phyloP scores from a whole-genome alignment of 148 eudicot species.

The Chenopodium album region DNA sequence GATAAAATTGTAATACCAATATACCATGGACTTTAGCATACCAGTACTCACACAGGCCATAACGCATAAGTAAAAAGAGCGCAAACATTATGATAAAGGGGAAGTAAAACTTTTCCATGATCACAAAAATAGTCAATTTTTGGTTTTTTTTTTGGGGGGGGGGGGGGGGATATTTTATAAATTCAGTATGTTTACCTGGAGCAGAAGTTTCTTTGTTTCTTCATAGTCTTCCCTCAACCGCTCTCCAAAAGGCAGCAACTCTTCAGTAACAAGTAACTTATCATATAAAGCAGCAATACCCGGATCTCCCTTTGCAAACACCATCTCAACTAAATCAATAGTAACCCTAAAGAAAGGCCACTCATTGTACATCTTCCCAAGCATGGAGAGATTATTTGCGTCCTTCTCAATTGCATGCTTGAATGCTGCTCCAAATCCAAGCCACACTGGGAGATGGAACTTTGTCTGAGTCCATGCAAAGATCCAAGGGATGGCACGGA shows the following conservation, averaged over 20 bases:
- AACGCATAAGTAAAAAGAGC: neutral
- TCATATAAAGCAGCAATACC: slow-evolving; percentile 88
- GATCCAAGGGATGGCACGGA: slow-evolving; percentile 99
- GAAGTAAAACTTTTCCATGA: neutral
- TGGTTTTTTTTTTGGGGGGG: too few relatives aligned
- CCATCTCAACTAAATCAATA: slow-evolving; percentile 94
- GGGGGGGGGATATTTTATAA: neutral
- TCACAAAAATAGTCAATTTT: neutral
- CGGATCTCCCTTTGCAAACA: slow-evolving; percentile 97
- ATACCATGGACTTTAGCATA: neutral
- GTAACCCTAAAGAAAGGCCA: slow-evolving; percentile 99
- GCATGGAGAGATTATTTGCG: slow-evolving; percentile 63
- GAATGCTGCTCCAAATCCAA: slow-evolving; percentile 92
- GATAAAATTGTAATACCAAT: neutral
- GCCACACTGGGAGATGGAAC: slow-evolving; percentile 98
- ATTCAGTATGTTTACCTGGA: slow-evolving; percentile 48
- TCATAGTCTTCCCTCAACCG: slow-evolving; percentile 63
- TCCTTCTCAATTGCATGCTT: slow-evolving; percentile 62
- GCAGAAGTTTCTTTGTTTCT: slow-evolving; percentile 71
- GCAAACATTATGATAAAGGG: neutral
- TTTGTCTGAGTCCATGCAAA: slow-evolving; percentile 99
- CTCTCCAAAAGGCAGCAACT: slow-evolving; percentile 82
- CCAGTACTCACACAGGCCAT: neutral
- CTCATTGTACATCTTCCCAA: slow-evolving; percentile 84
- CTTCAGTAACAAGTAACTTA: slow-evolving; percentile 84